Evolutionary conservation across 352 stramenopile species (phyloP).

Genomic region (Phytophthora pluvialis): DNA sequence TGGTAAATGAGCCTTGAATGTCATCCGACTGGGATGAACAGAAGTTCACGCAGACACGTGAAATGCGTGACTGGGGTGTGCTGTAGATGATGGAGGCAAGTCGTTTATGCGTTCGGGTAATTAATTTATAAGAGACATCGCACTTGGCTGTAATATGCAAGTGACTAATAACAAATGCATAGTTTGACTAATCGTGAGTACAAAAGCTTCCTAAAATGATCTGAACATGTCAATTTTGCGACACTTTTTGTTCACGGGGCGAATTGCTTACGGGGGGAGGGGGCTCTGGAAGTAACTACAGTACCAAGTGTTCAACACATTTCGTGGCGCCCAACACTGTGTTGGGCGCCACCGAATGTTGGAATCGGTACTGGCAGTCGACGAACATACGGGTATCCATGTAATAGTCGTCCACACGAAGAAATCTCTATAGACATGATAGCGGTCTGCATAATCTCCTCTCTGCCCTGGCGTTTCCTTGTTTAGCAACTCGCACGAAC

Average conservation of each 20-base stretch:
- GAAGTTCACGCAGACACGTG: background rate
- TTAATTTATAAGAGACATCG: background rate
- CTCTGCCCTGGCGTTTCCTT: background rate
- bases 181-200: background rate
- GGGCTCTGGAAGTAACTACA: no score
- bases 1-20: constrained; percentile 11
- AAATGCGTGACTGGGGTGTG: background rate
- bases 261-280: no score
- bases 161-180: background rate
- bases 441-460: background rate
- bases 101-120: background rate
- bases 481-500: constrained; percentile 1
- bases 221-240: background rate
- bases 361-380: no score
- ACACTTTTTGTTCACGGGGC: background rate
- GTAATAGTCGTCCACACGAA: no score
- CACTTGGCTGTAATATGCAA: background rate
- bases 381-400: no score
- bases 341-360: no score
- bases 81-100: background rate
- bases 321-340: no score
- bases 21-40: background rate
- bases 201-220: background rate
- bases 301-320: no score
- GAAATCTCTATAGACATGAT: no score